Base-by-base conservation (phyloP, 352 stramenopile species). In the Globisporangium spiculum region DNA sequence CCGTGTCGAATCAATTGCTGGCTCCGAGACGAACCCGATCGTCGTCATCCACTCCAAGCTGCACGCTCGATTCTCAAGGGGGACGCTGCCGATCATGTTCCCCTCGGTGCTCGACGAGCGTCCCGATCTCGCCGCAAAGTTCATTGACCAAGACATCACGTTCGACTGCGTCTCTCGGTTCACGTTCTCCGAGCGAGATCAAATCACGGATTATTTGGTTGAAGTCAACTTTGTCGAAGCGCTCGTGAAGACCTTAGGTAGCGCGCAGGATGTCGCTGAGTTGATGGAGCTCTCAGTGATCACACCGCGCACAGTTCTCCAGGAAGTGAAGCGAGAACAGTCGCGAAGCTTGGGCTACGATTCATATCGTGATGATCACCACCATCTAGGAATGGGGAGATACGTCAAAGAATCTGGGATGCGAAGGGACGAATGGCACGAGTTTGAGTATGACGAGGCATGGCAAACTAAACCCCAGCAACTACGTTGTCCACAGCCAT, bases 81-180 rank as follows among this genome's bases (percentile, higher is more conserved):
- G 32, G 12, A 70, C 70, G 24, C 54, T 75, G 36, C 7, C 60
- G 20, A 36, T 60, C 27, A 60, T 73, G 48, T 75, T 75, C 56
- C 70, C 65, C 0, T 22, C 34, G 4, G 60, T 59, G 26, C 20
- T 64, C 18, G 9, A 34, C 1, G 36, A 53, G 18, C 27, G 38
- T 24, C 22, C 56, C 5, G 63, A 68, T 9, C 26, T 75, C 4
- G 41, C 27, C 2, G 44, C 24, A 14, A 52, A 36, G 22, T 30
- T 75, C 18, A 14, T 68, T 14, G 59, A 60, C 16, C 58, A 52
- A 0, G 64, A 74, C 9, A 41, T 74, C n/a, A 55, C 55, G 36
- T 67, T 67, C 53, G 38, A 67, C 27, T 71, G 63, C 26, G 26
- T 34, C 24, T 64, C 68, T 27, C 63, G 60, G 27, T 65, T 70